Base-by-base conservation (phyloP, 768 basidiomycete genomes). In the Pulveroboletus frians region DNA sequence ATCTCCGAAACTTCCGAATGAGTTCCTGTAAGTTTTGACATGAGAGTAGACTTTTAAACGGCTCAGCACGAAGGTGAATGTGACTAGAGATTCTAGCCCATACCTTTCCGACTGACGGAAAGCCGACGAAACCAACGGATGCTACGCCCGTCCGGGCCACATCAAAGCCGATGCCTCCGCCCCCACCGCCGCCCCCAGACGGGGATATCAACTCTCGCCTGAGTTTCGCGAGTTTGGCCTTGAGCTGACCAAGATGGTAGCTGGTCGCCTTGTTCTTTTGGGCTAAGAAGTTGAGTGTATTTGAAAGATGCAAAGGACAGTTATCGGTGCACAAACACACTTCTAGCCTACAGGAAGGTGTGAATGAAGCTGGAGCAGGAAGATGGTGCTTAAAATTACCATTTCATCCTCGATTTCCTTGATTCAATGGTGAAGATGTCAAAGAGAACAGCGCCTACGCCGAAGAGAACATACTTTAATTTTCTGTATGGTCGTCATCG, bases 121-220 rank as follows among this genome's bases (percentile, higher is more conserved):
- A 87, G 21, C 88, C 85, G 38, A 86, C 84, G 62, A 95, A 96
- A 27, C 94, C 94, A 27, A 97, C 93, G 26, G 93, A 92, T 17
- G 95, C 96, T 59, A 99, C 87, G 67, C 96, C 96, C 15, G 96
- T 99, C 67, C 92, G 79, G 36, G 95, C 95, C 32, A 99, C 96
- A 77, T 99, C 96, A 74, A 99, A 99, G 37, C 96, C 96, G 10
- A 92, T 56, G 26, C 94, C 95, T 1, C 78, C 84, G 0, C 89
- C 92, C 0, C 94, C 93, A 0, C 94, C 94, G 9, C 91, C 85
- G 18, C 90, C 78, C 17, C 77, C 69, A 4, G 86, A 73, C 0
- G 88, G 84, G 9, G 80, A 76, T 58, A 99, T 92, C 47, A 99
- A 81, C 66, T 99, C 96, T 49, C 96, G 81, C 54, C 92, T 79